Conservation (phyloP, 169 alveolate genomes). For the Theileria parva region DNA sequence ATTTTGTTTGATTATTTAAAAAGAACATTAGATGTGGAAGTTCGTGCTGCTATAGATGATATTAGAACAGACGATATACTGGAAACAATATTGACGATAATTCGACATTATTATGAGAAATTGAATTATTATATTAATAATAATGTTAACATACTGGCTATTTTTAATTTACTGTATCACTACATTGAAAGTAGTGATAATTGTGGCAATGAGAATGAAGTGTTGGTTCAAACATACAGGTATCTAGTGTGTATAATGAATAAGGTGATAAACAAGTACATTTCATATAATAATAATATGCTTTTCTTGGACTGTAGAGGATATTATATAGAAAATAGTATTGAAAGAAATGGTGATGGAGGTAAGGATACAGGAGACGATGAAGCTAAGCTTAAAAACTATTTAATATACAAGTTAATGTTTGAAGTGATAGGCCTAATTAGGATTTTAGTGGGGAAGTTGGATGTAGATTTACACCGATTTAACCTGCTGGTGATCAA, state of each 20-base stretch:
- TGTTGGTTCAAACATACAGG: not conserved
- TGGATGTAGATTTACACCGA: not conserved
- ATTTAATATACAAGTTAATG: not conserved
- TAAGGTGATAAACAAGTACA: not conserved
- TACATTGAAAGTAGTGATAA: not conserved
- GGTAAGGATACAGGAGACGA: not conserved
- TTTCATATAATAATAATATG: not conserved
- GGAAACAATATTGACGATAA: not conserved
- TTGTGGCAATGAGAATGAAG: not conserved
- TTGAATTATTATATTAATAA: no score
- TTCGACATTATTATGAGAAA: not conserved
- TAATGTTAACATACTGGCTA: not conserved
- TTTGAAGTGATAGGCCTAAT: not conserved
- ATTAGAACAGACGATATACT: not conserved
- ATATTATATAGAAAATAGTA: not conserved
- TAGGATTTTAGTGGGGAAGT: not conserved
- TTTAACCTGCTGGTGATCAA: not conserved
- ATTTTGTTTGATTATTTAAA: not conserved
- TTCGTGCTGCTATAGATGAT: not conserved
- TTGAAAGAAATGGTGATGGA: not conserved
- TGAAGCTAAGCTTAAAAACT: not conserved
- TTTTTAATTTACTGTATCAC: not conserved
- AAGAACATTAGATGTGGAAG: not conserved
- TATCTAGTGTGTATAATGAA: not conserved
- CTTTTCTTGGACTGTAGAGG: conserved; percentile 5